Evolutionary conservation across 306 rosid species (phyloP).

Genomic region (Vigna unguiculata): DNA sequence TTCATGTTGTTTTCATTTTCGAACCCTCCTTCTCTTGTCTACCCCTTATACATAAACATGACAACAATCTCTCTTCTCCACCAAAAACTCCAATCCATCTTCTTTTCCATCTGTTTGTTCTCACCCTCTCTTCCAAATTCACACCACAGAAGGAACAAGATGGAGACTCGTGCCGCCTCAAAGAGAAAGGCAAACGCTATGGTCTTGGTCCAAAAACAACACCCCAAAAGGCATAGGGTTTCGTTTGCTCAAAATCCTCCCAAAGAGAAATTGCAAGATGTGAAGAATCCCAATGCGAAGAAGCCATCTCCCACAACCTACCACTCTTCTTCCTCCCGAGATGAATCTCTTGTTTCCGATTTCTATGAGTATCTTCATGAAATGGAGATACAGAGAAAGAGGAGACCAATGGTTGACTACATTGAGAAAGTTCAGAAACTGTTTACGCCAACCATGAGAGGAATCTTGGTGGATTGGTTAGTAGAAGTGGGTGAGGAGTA

Average conservation of each 20-base stretch:
- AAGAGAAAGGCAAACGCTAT: constrained; percentile 53
- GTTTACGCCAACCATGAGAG: constrained; percentile 72
- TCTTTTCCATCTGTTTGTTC: not conserved
- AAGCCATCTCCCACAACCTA: not conserved
- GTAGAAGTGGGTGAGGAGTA: constrained; percentile 87
- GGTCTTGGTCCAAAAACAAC: constrained; percentile 30
- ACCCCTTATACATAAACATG: not conserved
- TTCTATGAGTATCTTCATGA: constrained; percentile 59
- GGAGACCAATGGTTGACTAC: constrained; percentile 66
- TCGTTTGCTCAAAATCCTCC: constrained; percentile 48
- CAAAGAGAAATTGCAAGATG: constrained; percentile 38
- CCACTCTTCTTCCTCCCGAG: not conserved
- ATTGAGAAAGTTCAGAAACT: constrained; percentile 63
- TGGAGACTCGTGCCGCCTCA: constrained; percentile 16
- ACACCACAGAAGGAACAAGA: not conserved
- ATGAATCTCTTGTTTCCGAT: not conserved
- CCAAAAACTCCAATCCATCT: not conserved
- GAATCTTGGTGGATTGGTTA: constrained; percentile 83
- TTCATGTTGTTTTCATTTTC: not conserved
- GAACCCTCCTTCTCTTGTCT: not conserved
- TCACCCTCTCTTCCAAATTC: not conserved
- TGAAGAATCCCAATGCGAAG: too few relatives aligned
- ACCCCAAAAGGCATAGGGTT: constrained; percentile 54
- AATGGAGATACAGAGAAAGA: constrained; percentile 53
- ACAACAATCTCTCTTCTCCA: not conserved